A percentile compares a stretch with the other conserved stretches of the same genome.
These are phyloP conservation scores for Boletus sp. DNA, from an alignment of 768 basidiomycete species.

Conservation along the genomic window DNA sequence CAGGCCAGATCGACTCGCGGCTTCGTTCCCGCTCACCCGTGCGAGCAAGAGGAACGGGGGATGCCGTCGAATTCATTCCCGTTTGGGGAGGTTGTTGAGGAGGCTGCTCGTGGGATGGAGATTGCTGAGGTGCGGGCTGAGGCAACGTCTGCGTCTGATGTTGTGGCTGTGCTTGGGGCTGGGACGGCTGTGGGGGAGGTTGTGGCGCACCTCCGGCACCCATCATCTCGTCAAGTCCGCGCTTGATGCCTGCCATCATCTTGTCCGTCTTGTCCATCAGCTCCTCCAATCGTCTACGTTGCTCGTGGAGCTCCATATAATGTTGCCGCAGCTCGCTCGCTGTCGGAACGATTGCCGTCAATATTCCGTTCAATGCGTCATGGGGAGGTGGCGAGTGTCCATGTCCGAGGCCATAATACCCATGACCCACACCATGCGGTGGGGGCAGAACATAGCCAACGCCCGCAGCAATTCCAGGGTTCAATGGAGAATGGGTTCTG, in stretches of 20 bases:
- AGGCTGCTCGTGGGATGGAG: constrained; percentile 29
- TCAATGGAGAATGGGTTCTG: constrained; percentile 69
- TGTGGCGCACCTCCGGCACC: constrained; percentile 24
- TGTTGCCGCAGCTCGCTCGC: constrained; percentile 68
- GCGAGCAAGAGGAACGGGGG: constrained; percentile 24
- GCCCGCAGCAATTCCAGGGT: constrained; percentile 42
- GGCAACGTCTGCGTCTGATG: constrained; percentile 23
- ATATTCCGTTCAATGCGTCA: constrained; percentile 30
- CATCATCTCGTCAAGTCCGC: constrained; percentile 76
- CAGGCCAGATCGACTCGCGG: constrained; percentile 30
- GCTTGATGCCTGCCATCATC: constrained; percentile 68
- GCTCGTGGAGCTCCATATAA: constrained; percentile 60
- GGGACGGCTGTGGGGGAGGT: constrained; percentile 23
- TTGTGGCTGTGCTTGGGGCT: constrained; percentile 23
- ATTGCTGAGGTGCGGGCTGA: constrained; percentile 24
- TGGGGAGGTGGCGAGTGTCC: constrained; percentile 36
- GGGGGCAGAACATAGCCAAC: constrained; percentile 44
- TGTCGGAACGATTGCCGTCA: constrained; percentile 39
- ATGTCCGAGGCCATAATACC: constrained; percentile 40
- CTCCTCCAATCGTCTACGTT: constrained; percentile 66
- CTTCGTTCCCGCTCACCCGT: constrained; percentile 29
- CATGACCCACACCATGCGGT: constrained; percentile 36
- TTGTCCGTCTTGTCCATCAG: constrained; percentile 73
- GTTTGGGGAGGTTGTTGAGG: constrained; percentile 22
- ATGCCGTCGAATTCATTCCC: constrained; percentile 7